phyloP scores from a whole-genome alignment of 805 yeast species.

The Scheffersomyces coipomensis region DNA sequence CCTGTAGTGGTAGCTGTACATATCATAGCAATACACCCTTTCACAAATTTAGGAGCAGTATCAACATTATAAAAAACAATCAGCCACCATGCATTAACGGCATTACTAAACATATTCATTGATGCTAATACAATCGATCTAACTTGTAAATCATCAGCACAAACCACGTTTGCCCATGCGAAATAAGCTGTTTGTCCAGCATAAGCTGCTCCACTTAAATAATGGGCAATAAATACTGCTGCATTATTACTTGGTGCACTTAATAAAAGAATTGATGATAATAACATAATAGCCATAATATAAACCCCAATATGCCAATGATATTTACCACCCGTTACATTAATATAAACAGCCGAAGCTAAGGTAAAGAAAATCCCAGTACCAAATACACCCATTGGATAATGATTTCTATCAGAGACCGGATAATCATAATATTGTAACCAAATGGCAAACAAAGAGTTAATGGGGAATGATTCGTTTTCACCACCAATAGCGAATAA shows the following conservation, averaged over 20 bases:
- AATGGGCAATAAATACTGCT: slow-evolving; percentile 53
- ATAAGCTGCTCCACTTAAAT: slow-evolving; percentile 51
- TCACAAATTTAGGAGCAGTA: slow-evolving; percentile 48
- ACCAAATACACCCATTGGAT: slow-evolving; percentile 38
- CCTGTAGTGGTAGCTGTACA: slow-evolving; percentile 48
- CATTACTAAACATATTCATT: slow-evolving; percentile 64
- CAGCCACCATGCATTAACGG: slow-evolving; percentile 67
- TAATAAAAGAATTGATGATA: slow-evolving; percentile 48
- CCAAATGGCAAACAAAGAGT: slow-evolving; percentile 34
- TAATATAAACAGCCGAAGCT: slow-evolving; percentile 25
- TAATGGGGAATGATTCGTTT: slow-evolving; percentile 33
- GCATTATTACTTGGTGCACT: slow-evolving; percentile 35
- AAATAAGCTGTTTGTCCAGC: slow-evolving; percentile 62
- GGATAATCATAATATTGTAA: slow-evolving; percentile 25
- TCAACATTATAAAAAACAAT: slow-evolving; percentile 51
- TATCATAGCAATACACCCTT: slow-evolving; percentile 58
- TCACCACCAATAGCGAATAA: slow-evolving; percentile 38
- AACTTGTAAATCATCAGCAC: slow-evolving; percentile 59
- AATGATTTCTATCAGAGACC: slow-evolving; percentile 30
- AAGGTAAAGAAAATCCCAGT: slow-evolving; percentile 32
- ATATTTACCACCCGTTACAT: slow-evolving; percentile 29
- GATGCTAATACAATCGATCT: slow-evolving; percentile 64
- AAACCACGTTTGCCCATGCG: slow-evolving; percentile 63
- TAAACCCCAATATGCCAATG: slow-evolving; percentile 54
- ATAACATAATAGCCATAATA: slow-evolving; percentile 40